Percentiles rank a stretch among this genome's conserved stretches.
These are phyloP conservation scores for Parathielavia hyrcaniae DNA, from an alignment of 495 filamentous ascomycete species.

Conservation along the genomic window DNA sequence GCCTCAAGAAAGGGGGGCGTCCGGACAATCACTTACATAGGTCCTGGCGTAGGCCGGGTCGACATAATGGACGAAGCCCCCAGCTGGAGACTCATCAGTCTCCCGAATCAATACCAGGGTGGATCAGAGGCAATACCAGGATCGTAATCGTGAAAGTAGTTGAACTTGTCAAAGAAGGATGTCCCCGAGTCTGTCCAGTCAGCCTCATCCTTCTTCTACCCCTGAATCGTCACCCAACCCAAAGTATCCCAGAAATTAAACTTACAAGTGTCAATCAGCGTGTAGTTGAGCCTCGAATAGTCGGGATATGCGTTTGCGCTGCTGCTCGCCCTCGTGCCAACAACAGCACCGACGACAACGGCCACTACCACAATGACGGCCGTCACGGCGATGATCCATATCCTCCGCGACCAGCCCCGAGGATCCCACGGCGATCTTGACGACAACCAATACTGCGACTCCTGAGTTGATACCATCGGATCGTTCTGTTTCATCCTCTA, in stretches of 20 bases:
- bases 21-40: conserved; percentile 22
- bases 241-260: background rate
- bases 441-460: background rate
- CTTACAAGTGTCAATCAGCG: conserved; percentile 36
- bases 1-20: background rate
- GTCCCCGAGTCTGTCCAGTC: conserved; percentile 35
- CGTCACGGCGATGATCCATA: conserved; percentile 30
- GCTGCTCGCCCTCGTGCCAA: conserved; percentile 45
- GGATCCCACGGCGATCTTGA: conserved; percentile 3
- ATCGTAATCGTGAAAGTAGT: conserved; percentile 34
- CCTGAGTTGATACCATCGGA: background rate
- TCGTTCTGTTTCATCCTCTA: background rate
- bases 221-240: background rate
- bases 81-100: conserved; percentile 16
- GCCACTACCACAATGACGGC: conserved; percentile 33
- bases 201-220: background rate
- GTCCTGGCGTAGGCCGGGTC: conserved; percentile 16
- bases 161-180: conserved; percentile 54
- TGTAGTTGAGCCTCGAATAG: conserved; percentile 36
- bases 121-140: conserved; percentile 13
- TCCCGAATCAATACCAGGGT: background rate
- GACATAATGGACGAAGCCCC: conserved; percentile 44
- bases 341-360: conserved; percentile 44
- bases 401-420: conserved; percentile 45
- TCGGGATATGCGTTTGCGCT: conserved; percentile 31